These are phyloP conservation scores for Triticum aestivum DNA, from an alignment of 176 grass and related monocot species.

Conservation along the genomic window IWGSC_CS_RefSeq_v2.1 NC_057812.1:463552306-463552805, in stretches of 20 bases:
- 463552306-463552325: no score
- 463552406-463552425: no score
- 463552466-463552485: no score
- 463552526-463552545: conserved; percentile 32
- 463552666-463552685: conserved; percentile 43
- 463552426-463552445: no score
- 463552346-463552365: no score
- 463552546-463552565: conserved; percentile 68
- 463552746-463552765: conserved; percentile 40
- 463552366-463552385: no score
- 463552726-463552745: conserved; percentile 55
- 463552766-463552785: conserved; percentile 32
- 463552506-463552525: no score
- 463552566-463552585: conserved; percentile 63
- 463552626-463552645: conserved; percentile 26
- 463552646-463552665: conserved; percentile 50
- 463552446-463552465: no score
- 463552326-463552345: no score
- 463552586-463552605: conserved; percentile 43
- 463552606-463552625: conserved; percentile 46
- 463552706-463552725: conserved; percentile 44
- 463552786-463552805: conserved; percentile 34
- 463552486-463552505: no score
- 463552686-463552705: conserved; percentile 47
- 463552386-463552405: no score